These are phyloP conservation scores for Candida sp. DNA, from an alignment of 1,139 yeast species.

Conservation along the genomic window DNA sequence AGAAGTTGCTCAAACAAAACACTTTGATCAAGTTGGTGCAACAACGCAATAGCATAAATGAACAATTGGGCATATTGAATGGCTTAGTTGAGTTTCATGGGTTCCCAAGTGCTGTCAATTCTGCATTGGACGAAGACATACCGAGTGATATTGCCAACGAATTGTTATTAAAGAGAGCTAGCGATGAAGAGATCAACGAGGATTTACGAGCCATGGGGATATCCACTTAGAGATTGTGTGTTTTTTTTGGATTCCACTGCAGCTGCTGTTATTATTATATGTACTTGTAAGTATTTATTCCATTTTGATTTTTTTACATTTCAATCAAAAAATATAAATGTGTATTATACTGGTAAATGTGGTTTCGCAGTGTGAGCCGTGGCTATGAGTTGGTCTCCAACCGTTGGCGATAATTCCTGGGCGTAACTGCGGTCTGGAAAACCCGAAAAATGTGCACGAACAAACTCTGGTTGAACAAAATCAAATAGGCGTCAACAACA, in stretches of 20 bases:
- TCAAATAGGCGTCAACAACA: background rate
- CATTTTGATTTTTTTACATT: background rate
- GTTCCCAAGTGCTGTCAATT: slow-evolving; percentile 67
- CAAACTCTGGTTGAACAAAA: background rate
- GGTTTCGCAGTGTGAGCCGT: too few species aligned
- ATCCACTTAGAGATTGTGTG: slow-evolving; percentile 13
- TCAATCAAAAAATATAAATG: background rate
- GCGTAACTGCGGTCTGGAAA: background rate
- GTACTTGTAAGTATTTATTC: background rate
- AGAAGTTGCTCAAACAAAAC: slow-evolving; percentile 41
- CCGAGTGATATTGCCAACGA: slow-evolving; percentile 37
- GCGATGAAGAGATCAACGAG: slow-evolving; percentile 63
- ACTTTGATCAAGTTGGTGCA: slow-evolving; percentile 50
- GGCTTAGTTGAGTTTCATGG: slow-evolving; percentile 65
- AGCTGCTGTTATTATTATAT: background rate
- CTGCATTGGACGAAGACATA: slow-evolving; percentile 25
- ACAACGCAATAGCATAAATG: slow-evolving; percentile 56
- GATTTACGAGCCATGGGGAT: slow-evolving; percentile 61
- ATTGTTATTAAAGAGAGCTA: slow-evolving; percentile 51
- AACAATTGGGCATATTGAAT: slow-evolving; percentile 60
- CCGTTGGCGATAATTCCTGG: background rate
- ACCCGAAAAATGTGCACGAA: background rate
- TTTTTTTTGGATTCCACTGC: background rate
- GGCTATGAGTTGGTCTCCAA: background rate
- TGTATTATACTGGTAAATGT: background rate